Conservation (phyloP, 495 filamentous ascomycete species). For the Podospora tetraspora region DNA sequence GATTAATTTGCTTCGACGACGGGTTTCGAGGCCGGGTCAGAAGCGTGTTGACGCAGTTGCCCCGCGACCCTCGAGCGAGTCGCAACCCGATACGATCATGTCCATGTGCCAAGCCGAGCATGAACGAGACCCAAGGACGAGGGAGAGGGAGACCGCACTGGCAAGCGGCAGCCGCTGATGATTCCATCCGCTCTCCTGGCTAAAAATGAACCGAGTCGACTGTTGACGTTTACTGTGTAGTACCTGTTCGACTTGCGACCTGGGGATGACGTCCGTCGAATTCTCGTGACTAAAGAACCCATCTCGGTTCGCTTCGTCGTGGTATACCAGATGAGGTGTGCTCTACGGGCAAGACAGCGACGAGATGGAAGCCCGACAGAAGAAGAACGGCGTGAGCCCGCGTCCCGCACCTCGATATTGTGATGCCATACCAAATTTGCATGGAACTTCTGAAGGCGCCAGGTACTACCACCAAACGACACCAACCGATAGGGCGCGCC, state of each 20-base stretch:
- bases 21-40: conserved; percentile 16
- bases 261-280: not conserved
- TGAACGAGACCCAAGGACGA: conserved; percentile 11
- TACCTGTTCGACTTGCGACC: not conserved
- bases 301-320: not conserved
- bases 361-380: not conserved
- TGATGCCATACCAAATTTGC: not conserved
- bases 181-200: not conserved
- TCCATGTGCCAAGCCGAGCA: conserved; percentile 1
- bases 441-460: not conserved
- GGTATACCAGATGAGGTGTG: not conserved
- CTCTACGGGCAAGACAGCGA: not conserved
- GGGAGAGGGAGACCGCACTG: not conserved
- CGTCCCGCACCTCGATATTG: not conserved
- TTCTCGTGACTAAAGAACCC: not conserved
- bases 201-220: not conserved
- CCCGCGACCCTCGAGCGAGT: not conserved
- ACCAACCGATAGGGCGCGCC: conserved; percentile 2
- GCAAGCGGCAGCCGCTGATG: not conserved
- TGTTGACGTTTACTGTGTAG: not conserved
- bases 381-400: conserved; percentile 8
- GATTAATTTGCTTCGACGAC: conserved; percentile 18
- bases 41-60: conserved; percentile 8
- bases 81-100: conserved; percentile 9
- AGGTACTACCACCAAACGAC: not conserved